phyloP scores from a whole-genome alignment of 371 early-diverging fungal genomes.

The Rhizopus stolonifer region DNA sequence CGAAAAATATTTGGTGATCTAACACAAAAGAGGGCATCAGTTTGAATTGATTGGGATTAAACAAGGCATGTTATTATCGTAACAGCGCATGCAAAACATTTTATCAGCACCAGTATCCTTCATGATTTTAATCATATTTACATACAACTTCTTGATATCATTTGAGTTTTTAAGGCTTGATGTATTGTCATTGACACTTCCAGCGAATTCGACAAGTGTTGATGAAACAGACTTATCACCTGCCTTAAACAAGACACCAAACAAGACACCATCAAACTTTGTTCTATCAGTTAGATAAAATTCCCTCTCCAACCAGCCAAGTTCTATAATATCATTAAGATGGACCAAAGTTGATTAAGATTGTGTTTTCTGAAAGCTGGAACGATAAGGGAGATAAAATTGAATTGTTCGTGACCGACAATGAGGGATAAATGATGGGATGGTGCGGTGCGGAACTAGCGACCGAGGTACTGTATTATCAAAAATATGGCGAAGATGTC shows the following conservation, averaged over 20 bases:
- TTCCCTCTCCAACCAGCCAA: conserved; percentile 16
- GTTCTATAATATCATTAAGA: conserved; percentile 11
- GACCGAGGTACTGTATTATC: background rate
- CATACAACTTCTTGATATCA: conserved; percentile 6
- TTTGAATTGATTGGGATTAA: background rate
- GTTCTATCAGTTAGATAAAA: conserved; percentile 7
- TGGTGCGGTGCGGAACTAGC: background rate
- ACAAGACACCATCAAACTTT: conserved; percentile 9
- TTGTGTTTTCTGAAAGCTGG: background rate
- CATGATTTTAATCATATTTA: conserved; percentile 2
- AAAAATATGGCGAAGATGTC: conserved; percentile 1
- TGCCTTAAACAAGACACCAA: conserved; percentile 8
- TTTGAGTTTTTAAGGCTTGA: conserved; percentile 3
- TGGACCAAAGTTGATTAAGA: background rate
- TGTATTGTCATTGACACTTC: conserved; percentile 6
- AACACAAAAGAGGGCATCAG: background rate
- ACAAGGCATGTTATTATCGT: conserved; percentile 1
- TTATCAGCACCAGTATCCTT: background rate
- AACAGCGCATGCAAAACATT: conserved; percentile 10
- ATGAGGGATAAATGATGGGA: background rate
- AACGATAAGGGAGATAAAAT: background rate
- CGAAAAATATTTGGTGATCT: conserved; percentile 2
- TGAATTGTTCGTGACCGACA: background rate
- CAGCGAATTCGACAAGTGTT: conserved; percentile 9
- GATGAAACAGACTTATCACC: background rate